Base-by-base conservation (phyloP, 139 green algal genomes). In the Chlamydomonas sp. region DNA sequence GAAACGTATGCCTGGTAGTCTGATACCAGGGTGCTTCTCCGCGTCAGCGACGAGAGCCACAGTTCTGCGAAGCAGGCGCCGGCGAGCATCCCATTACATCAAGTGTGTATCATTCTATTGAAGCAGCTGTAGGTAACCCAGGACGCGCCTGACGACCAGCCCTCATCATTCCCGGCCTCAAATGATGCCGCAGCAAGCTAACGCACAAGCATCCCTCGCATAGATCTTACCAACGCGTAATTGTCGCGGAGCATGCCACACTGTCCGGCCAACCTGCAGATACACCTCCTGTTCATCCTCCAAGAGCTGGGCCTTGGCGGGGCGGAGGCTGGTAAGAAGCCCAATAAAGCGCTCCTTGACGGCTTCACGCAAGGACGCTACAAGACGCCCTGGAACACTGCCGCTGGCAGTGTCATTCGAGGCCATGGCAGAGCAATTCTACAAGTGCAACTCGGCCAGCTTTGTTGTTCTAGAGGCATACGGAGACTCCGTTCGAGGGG, bases 41-140 rank as follows among this genome's bases (percentile, higher is more conserved):
- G 80, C 18, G 90, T 87, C 73, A 95, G 78, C 0, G 86, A 80
- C 18, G 85, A 91, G n/a, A 93, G 81, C 93, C 93, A 95, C 2
- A 95, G 89, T 83, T 95, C 93, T 87, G 73, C 83, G 61, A 60
- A n/a, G 2, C 2, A 80, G 78, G 1, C 91, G 91, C 90, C 5
- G 90, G 88, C 5, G 78, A 59, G 62, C 6, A 14, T 73, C 60
- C 63, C 5, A 76, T 17, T 17, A 76, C 49, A n/a, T 76, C 17
- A 9, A 76, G 12, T 6, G 8, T 7, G 71, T 71, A 18, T 71
- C 10, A 10, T 71, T 10, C 14, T 10, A 14, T 14, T 71, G 10
- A 71, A 14, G 66, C 10, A 69, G 10, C 10, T 12, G 64, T 75
- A 2, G 16, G 69, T 49, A 5, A 18, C 2, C 3, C 31, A 57